Conservation (phyloP, 1,284 basidiomycete genomes). For the Boletus semigastroideus region DNA sequence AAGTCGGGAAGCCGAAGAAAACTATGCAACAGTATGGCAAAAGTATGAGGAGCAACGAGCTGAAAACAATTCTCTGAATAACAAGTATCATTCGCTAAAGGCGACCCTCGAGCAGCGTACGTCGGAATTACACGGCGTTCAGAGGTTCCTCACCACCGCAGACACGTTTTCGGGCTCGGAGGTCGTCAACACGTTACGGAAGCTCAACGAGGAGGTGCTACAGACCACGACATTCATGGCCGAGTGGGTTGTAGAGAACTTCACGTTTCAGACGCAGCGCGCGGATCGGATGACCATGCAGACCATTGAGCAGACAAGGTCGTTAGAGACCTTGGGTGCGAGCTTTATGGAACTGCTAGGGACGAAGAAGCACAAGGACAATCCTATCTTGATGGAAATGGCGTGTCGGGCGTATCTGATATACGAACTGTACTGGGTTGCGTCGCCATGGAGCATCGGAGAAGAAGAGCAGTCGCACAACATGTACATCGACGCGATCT, state of each 20-base stretch:
- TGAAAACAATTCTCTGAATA: slow-evolving; percentile 7
- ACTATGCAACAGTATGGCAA: slow-evolving; percentile 1
- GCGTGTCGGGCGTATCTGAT: slow-evolving; percentile 20
- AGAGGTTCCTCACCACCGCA: slow-evolving; percentile 16
- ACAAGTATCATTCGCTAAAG: slow-evolving; percentile 11
- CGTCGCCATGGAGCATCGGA: slow-evolving; percentile 14
- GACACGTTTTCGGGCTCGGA: slow-evolving; percentile 20
- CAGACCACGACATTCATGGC: slow-evolving; percentile 13
- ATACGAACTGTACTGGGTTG: slow-evolving; percentile 15
- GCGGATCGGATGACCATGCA: not conserved
- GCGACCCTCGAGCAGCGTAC: slow-evolving; percentile 18
- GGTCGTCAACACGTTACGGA: slow-evolving; percentile 16
- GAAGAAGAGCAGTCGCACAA: slow-evolving; percentile 15
- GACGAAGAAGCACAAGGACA: slow-evolving; percentile 11
- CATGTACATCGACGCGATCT: slow-evolving; percentile 16
- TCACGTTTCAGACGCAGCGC: slow-evolving; percentile 1
- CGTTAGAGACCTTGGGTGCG: slow-evolving; percentile 9
- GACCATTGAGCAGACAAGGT: slow-evolving; percentile 9
- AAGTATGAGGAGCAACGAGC: slow-evolving; percentile 10
- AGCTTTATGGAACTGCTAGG: slow-evolving; percentile 12
- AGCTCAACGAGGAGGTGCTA: slow-evolving; percentile 21
- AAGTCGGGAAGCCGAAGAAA: slow-evolving; percentile 1
- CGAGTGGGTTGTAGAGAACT: slow-evolving; percentile 13
- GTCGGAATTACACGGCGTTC: slow-evolving; percentile 19
- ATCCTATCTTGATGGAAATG: slow-evolving; percentile 19